phyloP scores from a whole-genome alignment of 1,284 basidiomycete genomes.

The Heterobasidion irregulare region DNA sequence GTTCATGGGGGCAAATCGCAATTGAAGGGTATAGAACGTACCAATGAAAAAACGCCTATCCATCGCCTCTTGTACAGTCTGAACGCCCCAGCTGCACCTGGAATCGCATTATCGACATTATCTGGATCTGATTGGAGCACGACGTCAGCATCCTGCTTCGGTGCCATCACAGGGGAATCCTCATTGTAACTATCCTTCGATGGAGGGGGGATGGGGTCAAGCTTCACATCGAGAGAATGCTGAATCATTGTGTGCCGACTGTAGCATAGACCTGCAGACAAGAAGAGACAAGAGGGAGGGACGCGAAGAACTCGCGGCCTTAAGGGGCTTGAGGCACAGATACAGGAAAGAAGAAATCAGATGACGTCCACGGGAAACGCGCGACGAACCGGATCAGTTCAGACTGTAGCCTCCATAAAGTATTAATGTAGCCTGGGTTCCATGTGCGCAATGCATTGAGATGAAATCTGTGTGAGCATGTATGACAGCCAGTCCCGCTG shows the following conservation, averaged over 20 bases:
- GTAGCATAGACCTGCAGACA: neutral
- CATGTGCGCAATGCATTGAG: too few species aligned
- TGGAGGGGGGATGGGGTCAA: neutral
- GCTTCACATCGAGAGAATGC: neutral
- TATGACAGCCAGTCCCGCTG: too few species aligned
- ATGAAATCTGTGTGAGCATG: too few species aligned
- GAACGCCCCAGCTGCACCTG: conserved; percentile 24
- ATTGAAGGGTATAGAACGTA: conserved; percentile 19
- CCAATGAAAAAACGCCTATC: conserved; percentile 53
- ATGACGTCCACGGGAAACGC: too few species aligned
- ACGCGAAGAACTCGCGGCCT: neutral
- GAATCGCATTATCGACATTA: neutral
- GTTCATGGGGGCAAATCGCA: neutral
- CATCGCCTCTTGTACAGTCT: conserved; percentile 62
- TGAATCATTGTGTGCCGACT: neutral
- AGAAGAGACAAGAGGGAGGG: neutral
- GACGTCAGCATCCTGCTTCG: neutral
- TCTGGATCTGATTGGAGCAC: neutral
- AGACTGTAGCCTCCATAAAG: too few species aligned
- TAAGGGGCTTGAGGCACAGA: too few species aligned
- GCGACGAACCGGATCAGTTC: too few species aligned
- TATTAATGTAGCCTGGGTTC: too few species aligned
- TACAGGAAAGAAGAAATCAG: too few species aligned
- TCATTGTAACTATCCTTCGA: neutral
- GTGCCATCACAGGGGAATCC: too few species aligned